These are phyloP conservation scores for Neurospora sp. DNA, from an alignment of 495 filamentous ascomycete species.

Conservation along the genomic window DNA sequence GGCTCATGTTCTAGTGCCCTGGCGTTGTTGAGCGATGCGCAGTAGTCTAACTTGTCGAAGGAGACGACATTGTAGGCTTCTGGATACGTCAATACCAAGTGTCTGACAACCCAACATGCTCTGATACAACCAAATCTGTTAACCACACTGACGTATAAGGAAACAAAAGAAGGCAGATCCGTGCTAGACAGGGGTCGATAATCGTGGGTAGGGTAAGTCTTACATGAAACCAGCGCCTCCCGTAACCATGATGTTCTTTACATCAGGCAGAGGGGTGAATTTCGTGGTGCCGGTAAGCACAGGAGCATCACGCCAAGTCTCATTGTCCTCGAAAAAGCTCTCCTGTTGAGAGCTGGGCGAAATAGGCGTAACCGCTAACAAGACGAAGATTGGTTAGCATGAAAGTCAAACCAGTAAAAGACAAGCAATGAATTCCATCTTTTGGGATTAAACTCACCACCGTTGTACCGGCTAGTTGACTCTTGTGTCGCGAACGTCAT, in stretches of 20 bases:
- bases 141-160: not conserved
- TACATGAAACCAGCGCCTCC: slow-evolving; percentile 68
- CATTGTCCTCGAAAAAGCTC: slow-evolving; percentile 39
- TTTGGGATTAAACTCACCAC: not conserved
- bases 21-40: slow-evolving; percentile 62
- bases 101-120: slow-evolving; percentile 64
- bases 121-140: slow-evolving; percentile 13
- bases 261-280: slow-evolving; percentile 50
- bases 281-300: slow-evolving; percentile 52
- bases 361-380: not conserved
- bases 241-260: slow-evolving; percentile 64
- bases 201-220: slow-evolving; percentile 9
- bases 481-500: not conserved
- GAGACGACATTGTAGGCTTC: slow-evolving; percentile 62
- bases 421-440: not conserved
- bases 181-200: not conserved
- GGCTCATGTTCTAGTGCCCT: slow-evolving; percentile 44
- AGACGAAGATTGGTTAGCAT: not conserved
- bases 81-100: slow-evolving; percentile 56
- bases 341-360: slow-evolving; percentile 7
- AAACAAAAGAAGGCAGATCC: not conserved
- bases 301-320: slow-evolving; percentile 57
- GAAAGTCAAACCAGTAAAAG: not conserved
- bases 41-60: slow-evolving; percentile 70
- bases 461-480: not conserved